Conservation (phyloP, 1,284 basidiomycete species). For the Paramarasmius palmivorus region DNA sequence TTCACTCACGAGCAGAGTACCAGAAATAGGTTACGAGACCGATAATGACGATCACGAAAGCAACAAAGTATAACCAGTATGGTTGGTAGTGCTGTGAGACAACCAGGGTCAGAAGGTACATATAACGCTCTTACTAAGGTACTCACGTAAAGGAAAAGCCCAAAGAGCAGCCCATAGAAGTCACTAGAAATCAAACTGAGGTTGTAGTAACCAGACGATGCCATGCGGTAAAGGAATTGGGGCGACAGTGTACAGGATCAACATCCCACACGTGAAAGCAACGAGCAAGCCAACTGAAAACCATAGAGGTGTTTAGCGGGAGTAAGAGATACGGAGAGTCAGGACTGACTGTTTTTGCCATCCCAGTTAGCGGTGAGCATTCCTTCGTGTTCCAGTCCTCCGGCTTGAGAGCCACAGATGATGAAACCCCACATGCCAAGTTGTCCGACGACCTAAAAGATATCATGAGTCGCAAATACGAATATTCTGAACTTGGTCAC, state of each 20-base stretch:
- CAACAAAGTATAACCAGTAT: conserved; percentile 83
- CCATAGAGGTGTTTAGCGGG: conserved; percentile 7
- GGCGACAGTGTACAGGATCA: conserved; percentile 81
- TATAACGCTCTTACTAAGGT: neutral
- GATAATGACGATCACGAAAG: conserved; percentile 67
- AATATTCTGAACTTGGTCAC: neutral
- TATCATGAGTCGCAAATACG: neutral
- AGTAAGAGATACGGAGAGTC: neutral
- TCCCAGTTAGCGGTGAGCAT: conserved; percentile 71
- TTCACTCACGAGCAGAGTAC: conserved; percentile 69
- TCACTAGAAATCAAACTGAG: conserved; percentile 80
- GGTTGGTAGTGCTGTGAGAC: conserved; percentile 65
- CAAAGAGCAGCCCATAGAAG: conserved; percentile 84
- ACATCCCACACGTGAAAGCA: conserved; percentile 79
- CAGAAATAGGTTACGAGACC: conserved; percentile 84
- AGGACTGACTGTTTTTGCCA: conserved; percentile 60
- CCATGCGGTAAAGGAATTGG: conserved; percentile 82
- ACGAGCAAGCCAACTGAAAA: conserved; percentile 66
- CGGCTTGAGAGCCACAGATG: conserved; percentile 77
- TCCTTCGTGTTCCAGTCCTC: conserved; percentile 67
- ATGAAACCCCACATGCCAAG: conserved; percentile 82
- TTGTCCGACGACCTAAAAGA: conserved; percentile 69
- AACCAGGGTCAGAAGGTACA: conserved; percentile 1
- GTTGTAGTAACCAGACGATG: conserved; percentile 84
- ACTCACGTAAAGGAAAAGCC: conserved; percentile 67